Evolutionary conservation across 2,329 filamentous ascomycete species (phyloP), one percentile per base, ranked within the genome.

Genomic region (Aspergillus quadricinctus): DNA sequence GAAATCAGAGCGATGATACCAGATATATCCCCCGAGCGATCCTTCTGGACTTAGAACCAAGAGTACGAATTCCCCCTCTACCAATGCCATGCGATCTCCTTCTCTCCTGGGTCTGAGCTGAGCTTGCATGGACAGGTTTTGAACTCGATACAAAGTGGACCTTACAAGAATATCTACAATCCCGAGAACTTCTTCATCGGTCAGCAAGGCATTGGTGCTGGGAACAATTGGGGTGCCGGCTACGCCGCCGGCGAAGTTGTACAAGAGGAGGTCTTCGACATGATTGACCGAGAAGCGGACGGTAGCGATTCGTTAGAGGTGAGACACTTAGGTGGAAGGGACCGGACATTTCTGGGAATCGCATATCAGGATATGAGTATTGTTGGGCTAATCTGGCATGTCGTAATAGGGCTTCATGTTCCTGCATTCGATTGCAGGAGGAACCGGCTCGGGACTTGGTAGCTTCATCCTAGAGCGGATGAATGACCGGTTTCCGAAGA

Each of bases 131-230:
- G 11, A 55, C 61, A 83, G 87, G 88, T 97, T 61, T 89, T 99
- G 70, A 89, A 97, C 71, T 81, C 86, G 59, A 99, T 99, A 65
- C 93, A 97, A 77, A 88, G 88, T 9, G 92, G 94, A 1, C 88
- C 92, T 0, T 99, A 99, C 80, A 91, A 88, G 75, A 97, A 99
- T 74, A 99, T 99, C 58, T 99, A 99, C 83, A 99, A 99, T 72
- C 94, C 94, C 0, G 94, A 99, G 76, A 99, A 99, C 80, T 97
- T 97, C 78, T 99, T 95, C 73, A 86, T 97, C 53, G 91, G 93
- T 67, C 95, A 96, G 73, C 89, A 93, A 77, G 94, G 94, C 56
- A 86, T 90, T 54, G 94, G 94, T 48, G 94, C 94, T 6, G 94
- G 92, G 48, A 99, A 99, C 76, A 99, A 97, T 75, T 99, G 94